These are phyloP conservation scores for Coemansia sp. DNA, from an alignment of 192 early-diverging fungal species.

Conservation along the genomic window DNA sequence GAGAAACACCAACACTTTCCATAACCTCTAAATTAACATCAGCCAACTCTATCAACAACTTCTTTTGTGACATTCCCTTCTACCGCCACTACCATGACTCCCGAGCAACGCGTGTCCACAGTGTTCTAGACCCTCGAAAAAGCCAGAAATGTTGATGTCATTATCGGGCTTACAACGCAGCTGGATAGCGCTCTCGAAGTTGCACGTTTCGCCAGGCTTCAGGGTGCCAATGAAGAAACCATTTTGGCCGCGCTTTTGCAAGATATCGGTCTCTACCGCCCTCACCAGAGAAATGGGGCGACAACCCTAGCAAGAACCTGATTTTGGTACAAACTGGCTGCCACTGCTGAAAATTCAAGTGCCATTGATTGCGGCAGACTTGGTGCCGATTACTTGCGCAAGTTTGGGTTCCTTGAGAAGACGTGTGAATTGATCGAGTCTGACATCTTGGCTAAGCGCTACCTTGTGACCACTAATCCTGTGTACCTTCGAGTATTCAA, in stretches of 20 bases:
- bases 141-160: slow-evolving; percentile 57
- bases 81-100: not conserved
- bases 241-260: slow-evolving; percentile 15
- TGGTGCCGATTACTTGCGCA: slow-evolving; percentile 56
- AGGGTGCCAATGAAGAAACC: too few relatives aligned
- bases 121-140: slow-evolving; percentile 46
- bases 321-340: not conserved
- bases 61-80: not conserved
- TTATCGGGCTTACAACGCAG: slow-evolving; percentile 51
- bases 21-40: not conserved
- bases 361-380: slow-evolving; percentile 58
- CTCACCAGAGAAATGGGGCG: slow-evolving; percentile 28
- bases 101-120: slow-evolving; percentile 18
- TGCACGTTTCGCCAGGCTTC: too few relatives aligned
- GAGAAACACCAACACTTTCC: not conserved
- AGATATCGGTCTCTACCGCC: slow-evolving; percentile 61
- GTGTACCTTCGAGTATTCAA: slow-evolving; percentile 56
- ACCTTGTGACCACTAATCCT: slow-evolving; percentile 51
- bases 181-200: too few relatives aligned
- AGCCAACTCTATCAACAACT: not conserved
- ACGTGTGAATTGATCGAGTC: slow-evolving; percentile 13
- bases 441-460: slow-evolving; percentile 61
- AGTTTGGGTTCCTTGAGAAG: slow-evolving; percentile 9
- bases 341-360: slow-evolving; percentile 22
- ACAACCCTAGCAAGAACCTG: too few relatives aligned